Percentiles rank a stretch among this genome's conserved stretches.
Conservation (phyloP, 2,329 filamentous ascomycete genomes). For the Remersonia thermophila region DNA sequence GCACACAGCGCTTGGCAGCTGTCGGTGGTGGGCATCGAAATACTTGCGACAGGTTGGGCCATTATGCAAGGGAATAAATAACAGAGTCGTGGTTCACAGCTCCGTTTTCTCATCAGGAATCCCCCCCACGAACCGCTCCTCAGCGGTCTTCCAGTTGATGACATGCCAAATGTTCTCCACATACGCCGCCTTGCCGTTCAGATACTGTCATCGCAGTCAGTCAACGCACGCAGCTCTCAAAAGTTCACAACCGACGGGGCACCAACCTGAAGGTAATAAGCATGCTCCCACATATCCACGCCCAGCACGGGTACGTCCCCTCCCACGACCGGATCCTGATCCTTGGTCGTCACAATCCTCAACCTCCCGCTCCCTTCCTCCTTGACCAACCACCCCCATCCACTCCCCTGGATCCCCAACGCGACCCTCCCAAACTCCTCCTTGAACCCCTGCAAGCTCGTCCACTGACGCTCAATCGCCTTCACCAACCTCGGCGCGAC, state of each 20-base stretch:
- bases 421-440: slow-evolving; percentile 53
- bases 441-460: slow-evolving; percentile 53
- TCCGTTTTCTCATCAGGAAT: slow-evolving; percentile 25
- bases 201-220: slow-evolving; percentile 40
- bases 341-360: slow-evolving; percentile 68
- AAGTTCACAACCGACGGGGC: neutral
- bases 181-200: slow-evolving; percentile 64
- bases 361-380: slow-evolving; percentile 46
- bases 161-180: slow-evolving; percentile 67
- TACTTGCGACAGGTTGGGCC: neutral
- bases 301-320: slow-evolving; percentile 60
- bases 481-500: slow-evolving; percentile 44
- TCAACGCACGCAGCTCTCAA: neutral
- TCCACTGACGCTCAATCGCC: slow-evolving; percentile 55
- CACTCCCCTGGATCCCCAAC: slow-evolving; percentile 66
- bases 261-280: slow-evolving; percentile 68
- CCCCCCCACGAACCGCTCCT: slow-evolving; percentile 43
- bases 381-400: slow-evolving; percentile 79
- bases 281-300: slow-evolving; percentile 89
- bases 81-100: too few relatives aligned
- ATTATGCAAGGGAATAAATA: too few relatives aligned
- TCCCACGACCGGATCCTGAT: slow-evolving; percentile 64
- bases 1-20: too few relatives aligned
- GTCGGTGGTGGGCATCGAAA: neutral
- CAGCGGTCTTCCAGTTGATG: slow-evolving; percentile 64